Base-by-base conservation (phyloP, 176 grass and related monocot genomes). In the Phyllostachys edulis region DNA sequence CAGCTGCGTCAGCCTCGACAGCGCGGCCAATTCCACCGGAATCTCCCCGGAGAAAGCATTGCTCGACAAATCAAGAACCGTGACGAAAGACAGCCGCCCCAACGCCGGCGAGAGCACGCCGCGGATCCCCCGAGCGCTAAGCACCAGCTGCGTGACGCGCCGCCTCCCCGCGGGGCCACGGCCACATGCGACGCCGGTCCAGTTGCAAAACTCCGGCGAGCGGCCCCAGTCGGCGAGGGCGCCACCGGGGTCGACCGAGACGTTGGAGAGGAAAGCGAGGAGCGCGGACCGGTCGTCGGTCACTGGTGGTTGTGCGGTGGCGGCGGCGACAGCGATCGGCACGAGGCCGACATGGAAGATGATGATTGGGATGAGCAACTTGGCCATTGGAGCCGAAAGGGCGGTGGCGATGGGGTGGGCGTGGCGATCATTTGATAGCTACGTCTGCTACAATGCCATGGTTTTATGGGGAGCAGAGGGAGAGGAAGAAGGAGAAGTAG, bases 101-200 rank as follows among this genome's bases (percentile, higher is more conserved):
- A 94, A 20, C 49, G 70, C 91, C 18, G 82, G 89, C n/a, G 88
- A 84, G 51, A 97, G 82, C 36, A 41, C 64, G 1, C 94, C 91
- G 6, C 57, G n/a, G 52, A 97, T 77, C 1, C 66, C 82, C 27
- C 54, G 32, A 1, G 41, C 85, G 4, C 57, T 88, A 13, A 97
- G 91, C 44, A 88, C 45, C 46, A 97, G 75, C 71, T 86, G 84
- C 73, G 73, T 67, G 51, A 93, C 87, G 0, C 78, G 89, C 18
- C 44, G 61, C 47, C 84, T 44, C 57, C 63, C 73, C 50, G 60
- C 42, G 1, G 17, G 39, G 39, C 40, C 16, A 14, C 39, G 79
- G 77, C 77, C 79, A 26, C 94, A 96, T 6, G 21, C 84, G 61
- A 97, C 82, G 57, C 94, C 91, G 32, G 91, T 93, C 94, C 94